Evolutionary conservation across 371 early-diverging fungal genomes (phyloP).

Genomic region (Blyttiomyces sp.): DNA sequence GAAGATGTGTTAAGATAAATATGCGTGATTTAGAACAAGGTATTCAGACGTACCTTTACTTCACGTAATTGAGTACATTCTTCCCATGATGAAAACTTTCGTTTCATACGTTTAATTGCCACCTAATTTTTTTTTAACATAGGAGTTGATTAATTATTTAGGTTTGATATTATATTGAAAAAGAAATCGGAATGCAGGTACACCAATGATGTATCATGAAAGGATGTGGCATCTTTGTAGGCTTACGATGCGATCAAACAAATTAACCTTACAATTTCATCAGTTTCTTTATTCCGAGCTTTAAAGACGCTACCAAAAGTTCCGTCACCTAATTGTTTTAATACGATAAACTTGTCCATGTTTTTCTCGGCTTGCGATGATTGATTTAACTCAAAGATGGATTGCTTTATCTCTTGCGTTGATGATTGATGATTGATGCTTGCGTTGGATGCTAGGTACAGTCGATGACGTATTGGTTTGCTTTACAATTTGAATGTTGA

Average conservation of each 20-base stretch:
- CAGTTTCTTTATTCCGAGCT: slow-evolving; percentile 64
- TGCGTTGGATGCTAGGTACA: too few species aligned
- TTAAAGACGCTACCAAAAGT: slow-evolving; percentile 86
- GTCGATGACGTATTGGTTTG: too few species aligned
- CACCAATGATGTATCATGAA: too few species aligned
- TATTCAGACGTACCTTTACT: slow-evolving; percentile 48
- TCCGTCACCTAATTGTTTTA: slow-evolving; percentile 82
- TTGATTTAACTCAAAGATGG: too few species aligned
- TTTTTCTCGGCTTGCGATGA: not conserved
- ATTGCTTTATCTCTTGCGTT: too few species aligned
- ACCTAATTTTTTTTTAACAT: too few species aligned
- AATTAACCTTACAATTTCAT: slow-evolving; percentile 57
- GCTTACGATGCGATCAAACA: not conserved
- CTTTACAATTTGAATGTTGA: too few species aligned
- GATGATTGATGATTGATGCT: too few species aligned
- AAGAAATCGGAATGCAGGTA: not conserved
- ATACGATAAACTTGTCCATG: slow-evolving; percentile 59
- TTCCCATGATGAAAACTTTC: slow-evolving; percentile 71
- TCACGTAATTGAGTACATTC: slow-evolving; percentile 79
- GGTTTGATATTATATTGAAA: too few species aligned
- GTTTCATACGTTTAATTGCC: slow-evolving; percentile 94
- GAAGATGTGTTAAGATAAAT: not conserved
- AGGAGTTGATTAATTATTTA: too few species aligned
- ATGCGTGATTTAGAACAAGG: not conserved
- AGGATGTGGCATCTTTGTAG: too few species aligned